Evolutionary conservation across 225 moss, liverwort and hornwort genomes (phyloP), one percentile per base, ranked within the genome.

Genomic region (Antitrichia curtipendula): DNA sequence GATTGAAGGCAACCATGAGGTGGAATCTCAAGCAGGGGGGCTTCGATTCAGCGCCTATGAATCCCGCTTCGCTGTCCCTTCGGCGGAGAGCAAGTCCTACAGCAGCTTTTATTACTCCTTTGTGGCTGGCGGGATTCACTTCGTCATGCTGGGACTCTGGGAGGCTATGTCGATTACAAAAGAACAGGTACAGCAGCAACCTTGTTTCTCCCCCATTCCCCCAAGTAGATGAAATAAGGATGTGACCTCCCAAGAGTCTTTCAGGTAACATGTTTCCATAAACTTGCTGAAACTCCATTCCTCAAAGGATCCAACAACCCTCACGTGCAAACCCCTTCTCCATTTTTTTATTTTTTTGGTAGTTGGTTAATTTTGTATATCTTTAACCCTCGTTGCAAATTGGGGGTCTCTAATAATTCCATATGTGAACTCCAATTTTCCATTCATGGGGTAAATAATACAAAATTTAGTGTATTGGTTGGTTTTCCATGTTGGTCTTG

Each of bases 141-240:
- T 93, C 65, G 82, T 93, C 88, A 93, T 95, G 93, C 85, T 95
- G 23, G 95, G 94, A 93, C 94, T 92, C 85, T 95, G 23, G 95
- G 94, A 80, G 94, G 90, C 52, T 95, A 94, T 49, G 91, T 93
- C 38, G 94, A 95, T 84, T 94, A 94, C 84, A 89, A 85, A 43
- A 88, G 58, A 85, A 90, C 93, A 89, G 92, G 95, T 93, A 86
- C 87, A 57, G 25, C 40, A 82, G 61, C 72, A 62, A 54, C 28
- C 18, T 31, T 25, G 36, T 5, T 7, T 16, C 38, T 28, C 29
- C 9, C 13, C 6, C 8, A 59, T 17, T 36, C 38, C 12, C 28
- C 28, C 18, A 50, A 59, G 2, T 16, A 41, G 79, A 59, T 79
- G 40, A 79, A 41, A 20, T 8, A 56, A 58, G 40, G 59, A 22